These are phyloP conservation scores for Chaetomium strumarium DNA, from an alignment of 2,329 filamentous ascomycete species.

Conservation along the genomic window DNA sequence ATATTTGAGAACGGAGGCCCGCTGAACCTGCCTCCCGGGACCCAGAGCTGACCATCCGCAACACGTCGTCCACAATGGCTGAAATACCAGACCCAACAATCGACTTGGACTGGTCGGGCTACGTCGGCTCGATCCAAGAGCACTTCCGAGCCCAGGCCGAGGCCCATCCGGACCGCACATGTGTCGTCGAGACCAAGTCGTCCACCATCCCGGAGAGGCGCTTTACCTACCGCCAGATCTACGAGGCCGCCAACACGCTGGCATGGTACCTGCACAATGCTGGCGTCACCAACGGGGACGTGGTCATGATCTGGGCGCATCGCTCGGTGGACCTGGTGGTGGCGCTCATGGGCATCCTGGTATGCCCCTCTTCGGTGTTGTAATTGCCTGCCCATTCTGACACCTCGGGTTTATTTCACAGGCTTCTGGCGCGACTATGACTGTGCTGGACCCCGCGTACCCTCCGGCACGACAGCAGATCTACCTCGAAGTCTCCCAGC, in stretches of 20 bases:
- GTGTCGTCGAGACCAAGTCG: conserved; percentile 45
- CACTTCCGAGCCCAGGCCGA: conserved; percentile 62
- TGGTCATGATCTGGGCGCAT: conserved; percentile 89
- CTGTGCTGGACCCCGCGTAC: conserved; percentile 73
- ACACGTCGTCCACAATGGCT: conserved; percentile 16
- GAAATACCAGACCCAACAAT: conserved; percentile 55
- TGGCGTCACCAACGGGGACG: conserved; percentile 72
- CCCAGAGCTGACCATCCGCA: neutral
- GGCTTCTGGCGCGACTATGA: conserved; percentile 56
- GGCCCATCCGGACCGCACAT: conserved; percentile 55
- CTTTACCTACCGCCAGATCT: conserved; percentile 83
- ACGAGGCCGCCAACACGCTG: conserved; percentile 74
- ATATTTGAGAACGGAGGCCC: too few relatives aligned
- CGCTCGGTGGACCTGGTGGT: conserved; percentile 62
- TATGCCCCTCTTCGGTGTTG: conserved; percentile 23
- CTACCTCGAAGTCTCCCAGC: conserved; percentile 68
- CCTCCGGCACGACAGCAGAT: conserved; percentile 71
- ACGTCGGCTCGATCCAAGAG: conserved; percentile 56
- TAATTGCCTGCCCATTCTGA: neutral
- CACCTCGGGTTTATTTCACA: conserved; percentile 22
- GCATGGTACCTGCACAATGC: conserved; percentile 71
- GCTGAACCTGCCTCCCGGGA: neutral
- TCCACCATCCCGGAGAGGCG: conserved; percentile 49
- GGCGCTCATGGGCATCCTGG: conserved; percentile 71
- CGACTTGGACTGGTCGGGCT: conserved; percentile 63